These are phyloP conservation scores for Fusarium brevicatenulatum DNA, from an alignment of 2,329 filamentous ascomycete genomes.

Conservation along the genomic window DNA sequence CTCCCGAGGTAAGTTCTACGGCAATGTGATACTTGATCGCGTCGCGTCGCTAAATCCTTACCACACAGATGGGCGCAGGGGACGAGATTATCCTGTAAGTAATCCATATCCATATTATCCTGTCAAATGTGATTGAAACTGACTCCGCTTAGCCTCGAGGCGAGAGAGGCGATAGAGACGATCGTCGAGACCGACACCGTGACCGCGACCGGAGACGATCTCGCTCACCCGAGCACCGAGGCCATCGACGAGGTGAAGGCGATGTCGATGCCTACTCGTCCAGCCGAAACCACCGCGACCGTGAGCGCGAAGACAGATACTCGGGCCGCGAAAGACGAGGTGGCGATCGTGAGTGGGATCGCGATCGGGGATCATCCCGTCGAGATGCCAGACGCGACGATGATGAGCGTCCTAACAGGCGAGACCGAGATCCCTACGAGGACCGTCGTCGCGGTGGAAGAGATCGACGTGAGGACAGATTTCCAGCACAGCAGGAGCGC, in stretches of 20 bases:
- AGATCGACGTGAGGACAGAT: conserved; percentile 55
- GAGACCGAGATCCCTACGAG: conserved; percentile 65
- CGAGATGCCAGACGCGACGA: conserved; percentile 74
- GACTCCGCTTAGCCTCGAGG: conserved; percentile 45
- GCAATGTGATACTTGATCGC: conserved; percentile 24
- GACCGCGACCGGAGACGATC: conserved; percentile 73
- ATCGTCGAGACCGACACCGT: conserved; percentile 48
- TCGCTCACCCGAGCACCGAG: conserved; percentile 80
- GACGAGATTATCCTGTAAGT: conserved; percentile 66
- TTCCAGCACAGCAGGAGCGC: conserved; percentile 61
- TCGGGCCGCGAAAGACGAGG: conserved; percentile 70
- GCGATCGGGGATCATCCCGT: conserved; percentile 71
- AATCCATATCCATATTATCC: neutral
- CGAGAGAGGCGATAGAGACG: conserved; percentile 47
- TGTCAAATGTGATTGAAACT: conserved; percentile 14
- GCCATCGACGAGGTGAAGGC: conserved; percentile 76
- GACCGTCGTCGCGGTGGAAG: conserved; percentile 64
- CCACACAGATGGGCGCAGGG: conserved; percentile 60
- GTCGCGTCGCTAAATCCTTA: conserved; percentile 47
- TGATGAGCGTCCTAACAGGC: conserved; percentile 65
- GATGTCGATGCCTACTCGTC: conserved; percentile 91
- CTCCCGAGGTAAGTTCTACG: conserved; percentile 71
- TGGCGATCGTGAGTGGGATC: conserved; percentile 77
- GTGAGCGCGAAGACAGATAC: conserved; percentile 94
- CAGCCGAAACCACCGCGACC: conserved; percentile 89